These are phyloP conservation scores for Phytopythium montanum DNA, from an alignment of 352 stramenopile species.

Conservation along the genomic window DNA sequence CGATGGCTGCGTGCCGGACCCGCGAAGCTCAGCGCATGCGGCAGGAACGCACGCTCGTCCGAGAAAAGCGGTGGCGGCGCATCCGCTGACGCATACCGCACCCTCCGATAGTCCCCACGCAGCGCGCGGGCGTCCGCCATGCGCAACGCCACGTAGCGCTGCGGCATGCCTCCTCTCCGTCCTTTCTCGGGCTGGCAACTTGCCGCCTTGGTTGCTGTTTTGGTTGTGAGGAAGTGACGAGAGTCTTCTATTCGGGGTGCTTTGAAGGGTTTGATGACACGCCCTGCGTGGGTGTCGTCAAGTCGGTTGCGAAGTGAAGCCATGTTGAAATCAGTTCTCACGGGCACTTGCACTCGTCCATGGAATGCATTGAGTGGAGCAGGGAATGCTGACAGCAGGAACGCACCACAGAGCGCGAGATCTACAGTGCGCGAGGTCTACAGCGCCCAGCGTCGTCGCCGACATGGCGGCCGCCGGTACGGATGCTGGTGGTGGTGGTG, in stretches of 20 bases:
- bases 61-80: neutral
- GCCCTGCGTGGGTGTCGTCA: neutral
- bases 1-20: neutral
- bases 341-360: neutral
- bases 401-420: constrained; percentile 45
- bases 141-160: constrained; percentile 25
- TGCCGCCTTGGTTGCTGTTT: neutral
- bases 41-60: neutral
- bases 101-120: constrained; percentile 8
- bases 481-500: neutral
- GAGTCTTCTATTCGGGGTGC: neutral
- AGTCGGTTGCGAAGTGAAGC: neutral
- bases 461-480: constrained; percentile 9
- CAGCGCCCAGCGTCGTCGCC: constrained; percentile 27
- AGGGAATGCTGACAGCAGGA: constrained; percentile 41
- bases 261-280: neutral
- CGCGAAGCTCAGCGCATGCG: constrained; percentile 4
- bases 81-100: neutral
- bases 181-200: neutral
- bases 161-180: constrained; percentile 10
- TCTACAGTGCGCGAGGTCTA: too few species aligned
- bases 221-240: neutral
- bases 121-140: constrained; percentile 25
- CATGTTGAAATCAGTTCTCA: constrained; percentile 2
- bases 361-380: neutral